Evolutionary conservation across 345 rosid genomes (phyloP), one percentile per base, ranked within the genome.

Genomic region (Aegle marmelos): DNA sequence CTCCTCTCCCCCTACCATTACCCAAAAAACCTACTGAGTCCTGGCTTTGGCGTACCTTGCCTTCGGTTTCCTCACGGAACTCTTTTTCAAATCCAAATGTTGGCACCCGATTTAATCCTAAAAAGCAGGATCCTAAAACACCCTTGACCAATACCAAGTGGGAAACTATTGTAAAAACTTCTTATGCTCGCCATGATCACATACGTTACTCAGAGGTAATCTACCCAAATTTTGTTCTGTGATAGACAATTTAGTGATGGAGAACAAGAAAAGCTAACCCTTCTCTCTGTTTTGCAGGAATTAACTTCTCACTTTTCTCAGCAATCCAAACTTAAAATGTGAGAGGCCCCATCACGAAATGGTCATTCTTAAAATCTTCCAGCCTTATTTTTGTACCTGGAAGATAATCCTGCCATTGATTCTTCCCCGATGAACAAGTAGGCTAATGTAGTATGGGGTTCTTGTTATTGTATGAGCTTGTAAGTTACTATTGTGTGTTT

Each of bases 141-240:
- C 61, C 80, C 50, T 78, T 85, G 36, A 79, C 79, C 5, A 77
- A 68, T 72, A 71, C 94, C 83, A 96, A 89, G 85, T 96, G 99
- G 99, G 99, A 96, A 87, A 94, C 91, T 45, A 94, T 96, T 82
- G 98, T 96, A 14, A 94, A 96, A 87, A 90, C 97, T 66, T 96
- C 98, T 0, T 58, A 89, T 54, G 79, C 81, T 83, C 98, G 87
- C 81, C 91, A 91, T 63, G 97, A 94, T 84, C 97, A 91, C 74
- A 85, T 82, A 17, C 91, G 98, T n/a, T 94, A 91, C 78, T 92
- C 98, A 2, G 89, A 96, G 90, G 98, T 96, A 90, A 79, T 75
- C 63, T 36, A 11, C 61, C 45, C 6, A 25, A 33, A 22, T 65
- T 36, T 31, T 37, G 34, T 69, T 50, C 36, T 27, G 13, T 25